Evolutionary conservation across 805 yeast species (phyloP).

Genomic region (Cyberlindnera maclurae): DNA sequence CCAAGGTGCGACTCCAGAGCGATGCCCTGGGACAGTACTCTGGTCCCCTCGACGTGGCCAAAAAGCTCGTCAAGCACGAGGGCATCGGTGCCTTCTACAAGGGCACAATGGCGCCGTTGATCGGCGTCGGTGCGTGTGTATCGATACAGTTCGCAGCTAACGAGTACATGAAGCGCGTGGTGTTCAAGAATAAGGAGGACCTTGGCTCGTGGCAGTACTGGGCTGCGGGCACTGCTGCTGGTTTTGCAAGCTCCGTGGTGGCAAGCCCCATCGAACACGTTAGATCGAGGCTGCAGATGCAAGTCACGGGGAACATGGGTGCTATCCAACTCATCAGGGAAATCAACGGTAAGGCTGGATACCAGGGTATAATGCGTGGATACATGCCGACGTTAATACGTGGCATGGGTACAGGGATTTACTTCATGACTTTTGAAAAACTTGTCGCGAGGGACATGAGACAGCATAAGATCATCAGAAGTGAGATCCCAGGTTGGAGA

Average conservation of each 20-base stretch:
- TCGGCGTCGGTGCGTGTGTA: slow-evolving; percentile 96
- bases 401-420: slow-evolving; percentile 84
- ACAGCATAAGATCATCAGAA: slow-evolving; percentile 40
- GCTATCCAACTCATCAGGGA: slow-evolving; percentile 65
- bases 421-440: slow-evolving; percentile 87
- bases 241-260: slow-evolving; percentile 79
- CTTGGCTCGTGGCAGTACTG: slow-evolving; percentile 64
- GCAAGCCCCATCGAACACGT: slow-evolving; percentile 95
- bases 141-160: slow-evolving; percentile 93
- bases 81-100: slow-evolving; percentile 84
- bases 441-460: slow-evolving; percentile 60
- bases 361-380: slow-evolving; percentile 67
- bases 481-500: slow-evolving; percentile 80
- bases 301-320: slow-evolving; percentile 55
- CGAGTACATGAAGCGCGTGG: slow-evolving; percentile 84
- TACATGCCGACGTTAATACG: slow-evolving; percentile 73
- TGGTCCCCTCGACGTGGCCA: slow-evolving; percentile 76
- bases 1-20: slow-evolving; percentile 87
- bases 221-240: slow-evolving; percentile 82
- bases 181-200: slow-evolving; percentile 30
- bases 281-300: slow-evolving; percentile 89
- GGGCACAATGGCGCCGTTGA: slow-evolving; percentile 86
- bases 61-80: slow-evolving; percentile 63
- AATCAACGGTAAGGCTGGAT: slow-evolving; percentile 47
- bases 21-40: slow-evolving; percentile 70